A percentile compares a stretch with the other conserved stretches of the same genome.
These are phyloP conservation scores for Canavalia ensiformis DNA, from an alignment of 306 rosid genomes.

Conservation along the genomic window DNA sequence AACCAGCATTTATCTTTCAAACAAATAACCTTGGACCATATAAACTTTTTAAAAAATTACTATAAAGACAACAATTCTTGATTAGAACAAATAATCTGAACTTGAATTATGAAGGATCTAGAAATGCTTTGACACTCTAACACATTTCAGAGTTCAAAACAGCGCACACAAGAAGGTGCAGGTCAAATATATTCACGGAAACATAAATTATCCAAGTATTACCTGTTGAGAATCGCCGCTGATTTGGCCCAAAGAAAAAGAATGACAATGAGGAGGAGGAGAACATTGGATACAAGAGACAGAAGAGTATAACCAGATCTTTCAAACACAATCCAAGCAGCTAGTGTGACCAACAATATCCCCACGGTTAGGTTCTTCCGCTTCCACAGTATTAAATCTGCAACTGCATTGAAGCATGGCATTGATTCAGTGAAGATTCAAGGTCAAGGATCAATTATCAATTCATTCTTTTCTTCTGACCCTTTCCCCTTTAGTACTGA, in stretches of 20 bases:
- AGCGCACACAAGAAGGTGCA: slow-evolving; percentile 33
- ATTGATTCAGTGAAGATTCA: slow-evolving; percentile 42
- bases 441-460: slow-evolving; percentile 30
- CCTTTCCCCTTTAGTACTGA: background rate
- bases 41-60: background rate
- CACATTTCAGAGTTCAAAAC: slow-evolving; percentile 8
- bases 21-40: slow-evolving; percentile 18
- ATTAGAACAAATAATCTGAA: slow-evolving; percentile 30
- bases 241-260: slow-evolving; percentile 98
- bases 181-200: slow-evolving; percentile 37
- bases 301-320: slow-evolving; percentile 90
- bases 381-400: slow-evolving; percentile 94
- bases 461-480: slow-evolving; percentile 18
- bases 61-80: background rate
- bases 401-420: slow-evolving; percentile 64
- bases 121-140: slow-evolving; percentile 5
- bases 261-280: slow-evolving; percentile 85
- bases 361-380: slow-evolving; percentile 71
- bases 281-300: slow-evolving; percentile 87
- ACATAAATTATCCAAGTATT: slow-evolving; percentile 8
- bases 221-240: slow-evolving; percentile 96
- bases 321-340: slow-evolving; percentile 92
- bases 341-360: slow-evolving; percentile 69
- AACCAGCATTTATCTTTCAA: slow-evolving; percentile 26
- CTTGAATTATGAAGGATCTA: slow-evolving; percentile 10